These are phyloP conservation scores for Lepidium sativum DNA, from an alignment of 345 rosid species.

Conservation along the genomic window DNA sequence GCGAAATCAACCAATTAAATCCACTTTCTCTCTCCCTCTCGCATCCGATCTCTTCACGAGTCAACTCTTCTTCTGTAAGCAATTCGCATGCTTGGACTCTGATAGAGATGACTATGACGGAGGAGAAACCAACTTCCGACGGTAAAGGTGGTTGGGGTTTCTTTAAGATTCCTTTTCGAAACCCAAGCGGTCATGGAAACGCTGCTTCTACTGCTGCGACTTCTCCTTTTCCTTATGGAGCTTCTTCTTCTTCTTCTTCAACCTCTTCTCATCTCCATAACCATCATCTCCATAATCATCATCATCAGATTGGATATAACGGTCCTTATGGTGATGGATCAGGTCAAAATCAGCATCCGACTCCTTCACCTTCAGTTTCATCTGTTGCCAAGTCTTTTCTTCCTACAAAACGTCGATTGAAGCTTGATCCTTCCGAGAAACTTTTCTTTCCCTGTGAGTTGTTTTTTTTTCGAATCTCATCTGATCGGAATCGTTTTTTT, in stretches of 20 bases:
- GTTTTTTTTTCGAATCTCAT: constrained; percentile 1
- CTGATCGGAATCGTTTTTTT: neutral
- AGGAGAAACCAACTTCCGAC: constrained; percentile 47
- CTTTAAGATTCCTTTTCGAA: constrained; percentile 75
- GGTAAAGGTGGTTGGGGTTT: constrained; percentile 63
- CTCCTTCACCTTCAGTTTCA: constrained; percentile 63
- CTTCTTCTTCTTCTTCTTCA: constrained; percentile 32
- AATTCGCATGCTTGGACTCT: constrained; percentile 10
- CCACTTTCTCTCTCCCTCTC: constrained; percentile 17
- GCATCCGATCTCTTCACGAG: constrained; percentile 29
- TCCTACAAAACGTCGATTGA: constrained; percentile 68
- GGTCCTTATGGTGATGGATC: constrained; percentile 52
- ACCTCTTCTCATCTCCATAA: constrained; percentile 24
- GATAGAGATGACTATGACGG: constrained; percentile 59
- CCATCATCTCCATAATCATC: constrained; percentile 22
- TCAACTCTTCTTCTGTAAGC: constrained; percentile 10
- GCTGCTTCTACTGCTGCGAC: constrained; percentile 22
- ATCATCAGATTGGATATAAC: constrained; percentile 25
- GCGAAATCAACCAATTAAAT: constrained; percentile 28
- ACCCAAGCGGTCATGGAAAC: constrained; percentile 24
- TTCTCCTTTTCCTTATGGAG: constrained; percentile 30
- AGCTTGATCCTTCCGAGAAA: constrained; percentile 83
- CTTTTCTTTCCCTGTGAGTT: constrained; percentile 85
- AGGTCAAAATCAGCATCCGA: constrained; percentile 27
- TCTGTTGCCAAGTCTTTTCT: constrained; percentile 75